phyloP scores from a whole-genome alignment of 2,329 filamentous ascomycete genomes.

The Fonsecaea pugnacius region DNA sequence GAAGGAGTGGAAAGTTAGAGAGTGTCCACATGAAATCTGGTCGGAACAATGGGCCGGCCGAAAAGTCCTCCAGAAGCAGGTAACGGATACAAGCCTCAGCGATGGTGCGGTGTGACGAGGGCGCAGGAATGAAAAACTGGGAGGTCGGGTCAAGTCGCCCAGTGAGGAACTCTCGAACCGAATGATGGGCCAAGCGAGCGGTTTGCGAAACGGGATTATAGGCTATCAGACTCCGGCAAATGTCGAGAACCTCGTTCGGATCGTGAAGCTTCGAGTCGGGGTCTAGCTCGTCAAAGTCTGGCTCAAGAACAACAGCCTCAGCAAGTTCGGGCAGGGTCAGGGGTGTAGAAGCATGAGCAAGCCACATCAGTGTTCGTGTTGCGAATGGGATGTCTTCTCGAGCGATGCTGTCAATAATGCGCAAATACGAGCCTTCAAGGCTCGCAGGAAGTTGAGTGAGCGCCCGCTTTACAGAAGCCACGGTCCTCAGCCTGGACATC shows the following conservation, averaged over 20 bases:
- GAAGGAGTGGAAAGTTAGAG: conserved; percentile 20
- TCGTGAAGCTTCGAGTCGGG: conserved; percentile 25
- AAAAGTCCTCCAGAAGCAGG: conserved; percentile 28
- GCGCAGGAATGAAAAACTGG: conserved; percentile 22
- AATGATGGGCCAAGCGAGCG: conserved; percentile 27
- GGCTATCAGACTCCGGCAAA: conserved; percentile 29
- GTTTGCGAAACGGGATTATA: conserved; percentile 22
- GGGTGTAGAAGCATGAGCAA: conserved; percentile 30
- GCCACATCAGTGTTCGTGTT: conserved; percentile 27
- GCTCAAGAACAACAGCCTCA: conserved; percentile 32
- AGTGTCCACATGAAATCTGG: conserved; percentile 13
- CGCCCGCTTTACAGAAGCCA: conserved; percentile 27
- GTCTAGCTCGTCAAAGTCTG: conserved; percentile 24
- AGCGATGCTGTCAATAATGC: conserved; percentile 28
- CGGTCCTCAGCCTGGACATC: conserved; percentile 26
- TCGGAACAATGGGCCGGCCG: conserved; percentile 15
- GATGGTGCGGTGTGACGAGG: conserved; percentile 22
- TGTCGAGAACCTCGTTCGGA: conserved; percentile 29
- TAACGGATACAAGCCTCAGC: conserved; percentile 29
- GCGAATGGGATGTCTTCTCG: conserved; percentile 26
- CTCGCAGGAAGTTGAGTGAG: conserved; percentile 28
- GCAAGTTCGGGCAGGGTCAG: conserved; percentile 31
- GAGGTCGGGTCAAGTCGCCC: conserved; percentile 13
- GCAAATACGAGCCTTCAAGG: conserved; percentile 30
- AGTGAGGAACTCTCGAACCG: conserved; percentile 29